These are phyloP conservation scores for Heterobasidion occidentale DNA, from an alignment of 1,284 basidiomycete genomes.

Conservation along the genomic window DNA sequence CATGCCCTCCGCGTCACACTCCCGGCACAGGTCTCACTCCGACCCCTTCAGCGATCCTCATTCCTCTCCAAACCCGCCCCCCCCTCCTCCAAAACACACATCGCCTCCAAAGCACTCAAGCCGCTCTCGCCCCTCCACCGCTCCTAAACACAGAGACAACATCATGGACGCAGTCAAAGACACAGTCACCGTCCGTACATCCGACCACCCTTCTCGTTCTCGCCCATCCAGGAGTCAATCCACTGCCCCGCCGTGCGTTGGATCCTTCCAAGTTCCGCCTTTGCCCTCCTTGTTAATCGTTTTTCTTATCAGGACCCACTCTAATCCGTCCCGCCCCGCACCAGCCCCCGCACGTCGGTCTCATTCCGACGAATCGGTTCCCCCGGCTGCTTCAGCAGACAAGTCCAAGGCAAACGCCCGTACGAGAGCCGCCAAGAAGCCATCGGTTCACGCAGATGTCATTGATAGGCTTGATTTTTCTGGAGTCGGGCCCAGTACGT, in stretches of 20 bases:
- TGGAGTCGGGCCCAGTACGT: conserved; percentile 64
- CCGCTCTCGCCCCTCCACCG: conserved; percentile 18
- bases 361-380: conserved; percentile 60
- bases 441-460: conserved; percentile 60
- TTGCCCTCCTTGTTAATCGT: conserved; percentile 1
- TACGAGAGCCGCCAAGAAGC: conserved; percentile 52
- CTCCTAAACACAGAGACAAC: conserved; percentile 20
- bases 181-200: conserved; percentile 39
- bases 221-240: conserved; percentile 41
- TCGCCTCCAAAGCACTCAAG: conserved; percentile 18
- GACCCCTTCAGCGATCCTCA: conserved; percentile 53
- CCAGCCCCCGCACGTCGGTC: conserved; percentile 46
- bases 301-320: conserved; percentile 14
- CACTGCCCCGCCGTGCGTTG: conserved; percentile 28
- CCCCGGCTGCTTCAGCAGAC: conserved; percentile 31
- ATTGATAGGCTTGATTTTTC: conserved; percentile 60
- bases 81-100: conserved; percentile 23
- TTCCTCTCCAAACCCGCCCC: conserved; percentile 27
- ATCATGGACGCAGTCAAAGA: conserved; percentile 60
- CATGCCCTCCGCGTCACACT: conserved; percentile 12
- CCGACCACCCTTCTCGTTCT: conserved; percentile 30
- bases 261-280: not conserved
- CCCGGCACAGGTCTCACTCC: conserved; percentile 42
- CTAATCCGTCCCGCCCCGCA: conserved; percentile 8
- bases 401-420: conserved; percentile 43